These are phyloP conservation scores for Mycena venus DNA, from an alignment of 768 basidiomycete genomes.

Conservation along the genomic window DNA sequence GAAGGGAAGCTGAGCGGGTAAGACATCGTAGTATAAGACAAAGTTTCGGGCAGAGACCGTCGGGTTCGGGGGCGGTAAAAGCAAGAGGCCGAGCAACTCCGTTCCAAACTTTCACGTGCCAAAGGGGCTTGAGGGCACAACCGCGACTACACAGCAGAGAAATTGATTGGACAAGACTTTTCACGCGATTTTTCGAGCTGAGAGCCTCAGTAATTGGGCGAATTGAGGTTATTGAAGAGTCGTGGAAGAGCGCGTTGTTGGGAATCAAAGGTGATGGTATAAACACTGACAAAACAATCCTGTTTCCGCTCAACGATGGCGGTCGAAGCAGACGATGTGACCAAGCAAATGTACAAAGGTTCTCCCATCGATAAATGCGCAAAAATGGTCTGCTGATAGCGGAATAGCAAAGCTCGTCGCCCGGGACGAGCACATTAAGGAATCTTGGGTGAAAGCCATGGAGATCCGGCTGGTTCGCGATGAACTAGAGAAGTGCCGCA, in stretches of 20 bases:
- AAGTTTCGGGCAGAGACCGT: background rate
- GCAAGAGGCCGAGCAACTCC: background rate
- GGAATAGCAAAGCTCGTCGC: conserved; percentile 70
- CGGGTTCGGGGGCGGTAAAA: background rate
- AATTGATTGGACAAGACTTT: background rate
- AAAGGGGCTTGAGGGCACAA: background rate
- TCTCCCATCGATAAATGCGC: background rate
- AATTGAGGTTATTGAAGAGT: background rate
- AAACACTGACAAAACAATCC: background rate
- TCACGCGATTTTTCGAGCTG: background rate
- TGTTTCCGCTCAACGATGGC: conserved; percentile 19
- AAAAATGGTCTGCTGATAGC: background rate
- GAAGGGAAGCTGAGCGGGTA: conserved; percentile 66
- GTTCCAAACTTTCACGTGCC: background rate
- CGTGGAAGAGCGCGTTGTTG: background rate
- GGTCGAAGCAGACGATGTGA: conserved; percentile 23
- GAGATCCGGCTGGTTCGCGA: conserved; percentile 90
- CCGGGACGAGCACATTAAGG: conserved; percentile 84
- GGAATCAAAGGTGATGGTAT: background rate
- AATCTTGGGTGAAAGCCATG: conserved; percentile 97
- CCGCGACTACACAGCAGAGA: background rate
- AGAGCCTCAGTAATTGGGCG: too few species aligned
- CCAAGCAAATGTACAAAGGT: conserved; percentile 31
- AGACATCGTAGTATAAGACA: conserved; percentile 45
- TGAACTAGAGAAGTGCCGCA: conserved; percentile 91